These are phyloP conservation scores for Syzygium grande DNA, from an alignment of 345 rosid genomes.

Conservation along the genomic window DNA sequence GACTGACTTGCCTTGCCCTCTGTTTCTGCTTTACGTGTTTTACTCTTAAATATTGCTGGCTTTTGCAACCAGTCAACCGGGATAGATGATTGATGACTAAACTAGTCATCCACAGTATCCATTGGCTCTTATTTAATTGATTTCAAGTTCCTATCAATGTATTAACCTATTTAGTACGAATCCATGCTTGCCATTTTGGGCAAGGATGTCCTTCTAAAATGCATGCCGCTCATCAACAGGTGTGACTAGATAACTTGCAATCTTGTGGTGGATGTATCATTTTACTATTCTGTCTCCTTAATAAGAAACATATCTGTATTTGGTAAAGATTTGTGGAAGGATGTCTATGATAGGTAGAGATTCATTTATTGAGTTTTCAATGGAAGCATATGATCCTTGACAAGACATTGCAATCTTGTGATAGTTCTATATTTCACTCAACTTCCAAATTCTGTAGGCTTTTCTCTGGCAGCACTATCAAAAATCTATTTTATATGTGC, in stretches of 20 bases:
- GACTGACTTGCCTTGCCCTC: neutral
- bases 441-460: neutral
- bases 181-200: neutral
- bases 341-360: neutral
- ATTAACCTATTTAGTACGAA: neutral
- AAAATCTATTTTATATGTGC: neutral
- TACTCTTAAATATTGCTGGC: neutral
- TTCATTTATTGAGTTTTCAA: neutral
- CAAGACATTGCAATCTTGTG: neutral
- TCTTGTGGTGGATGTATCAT: neutral
- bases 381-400: neutral
- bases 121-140: neutral
- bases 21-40: neutral
- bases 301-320: neutral
- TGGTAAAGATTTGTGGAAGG: neutral
- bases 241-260: neutral
- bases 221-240: neutral
- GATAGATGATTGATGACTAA: neutral
- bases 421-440: neutral
- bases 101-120: neutral
- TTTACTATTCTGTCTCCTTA: neutral
- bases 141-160: neutral
- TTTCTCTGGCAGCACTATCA: neutral
- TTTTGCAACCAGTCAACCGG: neutral
- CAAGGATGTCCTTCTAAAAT: neutral